These are phyloP conservation scores for Solanum ahanhuiri DNA, from an alignment of 257 asterid species.

Conservation along the genomic window DNA sequence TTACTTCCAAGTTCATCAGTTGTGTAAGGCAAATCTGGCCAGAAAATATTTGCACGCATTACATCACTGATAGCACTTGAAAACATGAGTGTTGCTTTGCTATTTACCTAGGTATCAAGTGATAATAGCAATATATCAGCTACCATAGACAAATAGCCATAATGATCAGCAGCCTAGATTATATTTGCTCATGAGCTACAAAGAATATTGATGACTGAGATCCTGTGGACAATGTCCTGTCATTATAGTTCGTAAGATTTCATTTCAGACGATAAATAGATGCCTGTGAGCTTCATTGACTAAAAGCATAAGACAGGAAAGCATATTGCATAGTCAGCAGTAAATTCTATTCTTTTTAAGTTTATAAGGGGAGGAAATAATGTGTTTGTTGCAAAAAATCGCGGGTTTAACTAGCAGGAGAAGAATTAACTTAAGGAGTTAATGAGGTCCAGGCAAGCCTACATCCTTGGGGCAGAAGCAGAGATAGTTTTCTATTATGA, in stretches of 20 bases:
- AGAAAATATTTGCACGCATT: slow-evolving; percentile 77
- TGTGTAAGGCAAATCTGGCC: slow-evolving; percentile 91
- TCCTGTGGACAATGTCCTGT: background rate
- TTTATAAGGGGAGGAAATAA: background rate
- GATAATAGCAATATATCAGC: background rate
- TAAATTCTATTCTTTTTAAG: background rate
- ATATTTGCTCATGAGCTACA: background rate
- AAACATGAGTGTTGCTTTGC: slow-evolving; percentile 87
- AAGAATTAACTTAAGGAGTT: background rate
- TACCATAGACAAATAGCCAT: background rate
- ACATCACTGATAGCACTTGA: slow-evolving; percentile 62
- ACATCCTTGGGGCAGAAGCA: background rate
- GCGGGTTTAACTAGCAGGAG: background rate
- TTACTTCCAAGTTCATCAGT: slow-evolving; percentile 96
- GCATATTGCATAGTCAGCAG: background rate
- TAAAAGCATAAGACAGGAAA: background rate
- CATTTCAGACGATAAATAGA: background rate
- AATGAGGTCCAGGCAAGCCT: background rate
- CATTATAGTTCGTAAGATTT: background rate
- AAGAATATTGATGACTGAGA: background rate
- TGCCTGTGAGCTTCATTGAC: background rate
- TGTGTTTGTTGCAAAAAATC: background rate
- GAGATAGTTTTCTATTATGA: background rate
- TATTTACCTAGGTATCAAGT: slow-evolving; percentile 56
- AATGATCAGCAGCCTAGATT: background rate